Evolutionary conservation across 805 yeast genomes (phyloP), one percentile per base, ranked within the genome.

Genomic region (Candida fluviatilis): DNA sequence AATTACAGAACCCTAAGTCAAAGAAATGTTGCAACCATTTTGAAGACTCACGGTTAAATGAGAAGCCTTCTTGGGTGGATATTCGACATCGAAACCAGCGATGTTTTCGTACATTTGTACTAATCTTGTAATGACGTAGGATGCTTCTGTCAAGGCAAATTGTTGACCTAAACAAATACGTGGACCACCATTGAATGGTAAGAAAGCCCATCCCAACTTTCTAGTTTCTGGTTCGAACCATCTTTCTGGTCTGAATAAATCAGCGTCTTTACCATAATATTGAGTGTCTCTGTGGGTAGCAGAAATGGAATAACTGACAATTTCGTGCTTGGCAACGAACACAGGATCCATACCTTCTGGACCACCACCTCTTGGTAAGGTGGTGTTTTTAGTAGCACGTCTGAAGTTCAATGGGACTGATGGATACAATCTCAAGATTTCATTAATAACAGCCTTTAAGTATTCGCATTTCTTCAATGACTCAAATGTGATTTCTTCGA

Each of bases 341-440:
- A 73, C 43, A 10, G 76, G 76, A 32, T 51, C 34, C 18, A 35
- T 45, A 13, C 52, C 56, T 42, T 71, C 70, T 27, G 54, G 51
- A 30, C 59, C 80, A 18, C 66, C 66, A 32, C 68, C 68, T 33
- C 59, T 54, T 13, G 80, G 80, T 38, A 75, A 58, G 6, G 67
- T 60, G 6, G 79, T 74, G 46, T 71, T 66, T 40, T 58, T 65
- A 18, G 59, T 58, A 8, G 79, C 70, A 27, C 60, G 54, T 44
- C 80, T 61, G 55, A 65, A 64, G 50, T 75, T 75, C 38, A 57
- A 48, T 12, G 80, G 79, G 23, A 75, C 79, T 23, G 73, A 60
- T 4, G 80, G 78, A 48, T 72, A 73, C 45, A 75, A 49, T 38
- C 80, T 67, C 45, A 75, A 63, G 2, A 62, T 57, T 55, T 75